These are phyloP conservation scores for Cynanchum wilfordii DNA, from an alignment of 257 asterid genomes.

Conservation along the genomic window DNA sequence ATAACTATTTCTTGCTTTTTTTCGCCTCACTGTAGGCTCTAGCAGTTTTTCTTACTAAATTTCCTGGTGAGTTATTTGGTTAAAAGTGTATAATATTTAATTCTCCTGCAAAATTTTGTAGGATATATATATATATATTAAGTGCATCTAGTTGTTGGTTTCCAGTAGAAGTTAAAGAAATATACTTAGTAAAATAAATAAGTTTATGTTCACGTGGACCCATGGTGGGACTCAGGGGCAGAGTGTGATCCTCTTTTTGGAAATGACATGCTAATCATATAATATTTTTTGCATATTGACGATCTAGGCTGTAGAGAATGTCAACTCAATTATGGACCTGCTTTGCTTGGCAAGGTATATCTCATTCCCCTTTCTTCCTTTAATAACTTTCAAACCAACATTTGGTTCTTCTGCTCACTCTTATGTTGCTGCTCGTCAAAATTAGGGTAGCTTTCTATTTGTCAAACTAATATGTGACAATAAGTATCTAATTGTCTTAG, in stretches of 20 bases:
- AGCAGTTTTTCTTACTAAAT: too few relatives aligned
- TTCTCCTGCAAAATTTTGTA: not conserved
- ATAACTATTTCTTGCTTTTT: too few relatives aligned
- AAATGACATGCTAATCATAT: not conserved
- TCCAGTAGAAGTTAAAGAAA: too few relatives aligned
- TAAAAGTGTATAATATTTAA: too few relatives aligned
- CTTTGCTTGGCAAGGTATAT: constrained; percentile 84
- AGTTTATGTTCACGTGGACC: too few relatives aligned
- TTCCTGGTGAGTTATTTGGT: too few relatives aligned
- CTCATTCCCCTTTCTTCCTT: not conserved
- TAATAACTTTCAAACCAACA: too few relatives aligned
- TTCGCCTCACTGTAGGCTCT: too few relatives aligned
- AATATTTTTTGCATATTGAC: not conserved
- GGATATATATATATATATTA: too few relatives aligned
- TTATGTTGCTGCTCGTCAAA: not conserved
- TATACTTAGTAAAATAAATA: too few relatives aligned
- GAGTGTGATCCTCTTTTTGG: not conserved
- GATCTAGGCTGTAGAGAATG: constrained; percentile 74
- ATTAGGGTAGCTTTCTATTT: not conserved
- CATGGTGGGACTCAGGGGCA: not conserved
- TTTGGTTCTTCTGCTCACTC: not conserved
- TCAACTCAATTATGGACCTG: constrained; percentile 80
- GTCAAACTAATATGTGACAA: not conserved
- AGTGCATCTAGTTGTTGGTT: too few relatives aligned
- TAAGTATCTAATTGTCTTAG: too few relatives aligned